Evolutionary conservation across 2,329 filamentous ascomycete species (phyloP).

Genomic region (Fusarium staphyleae): DNA sequence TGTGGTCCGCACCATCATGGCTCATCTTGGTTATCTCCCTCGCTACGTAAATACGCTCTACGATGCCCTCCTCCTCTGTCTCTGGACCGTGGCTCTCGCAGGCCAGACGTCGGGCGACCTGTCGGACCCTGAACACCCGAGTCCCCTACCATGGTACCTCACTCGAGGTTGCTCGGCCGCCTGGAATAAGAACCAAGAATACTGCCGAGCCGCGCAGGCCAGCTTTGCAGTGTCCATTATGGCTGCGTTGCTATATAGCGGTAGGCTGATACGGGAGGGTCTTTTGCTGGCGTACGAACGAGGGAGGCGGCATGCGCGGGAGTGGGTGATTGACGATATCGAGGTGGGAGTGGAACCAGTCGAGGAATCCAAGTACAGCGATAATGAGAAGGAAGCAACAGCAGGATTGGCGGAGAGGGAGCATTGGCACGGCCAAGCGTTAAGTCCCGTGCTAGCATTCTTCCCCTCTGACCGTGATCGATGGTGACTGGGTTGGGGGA

Average conservation of each 20-base stretch:
- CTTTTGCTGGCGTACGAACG: constrained; percentile 15
- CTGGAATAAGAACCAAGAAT: constrained; percentile 18
- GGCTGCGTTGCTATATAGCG: constrained; percentile 28
- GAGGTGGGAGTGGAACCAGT: constrained; percentile 2
- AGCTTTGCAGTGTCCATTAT: constrained; percentile 32
- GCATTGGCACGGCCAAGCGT: constrained; percentile 16
- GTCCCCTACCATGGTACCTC: constrained; percentile 41
- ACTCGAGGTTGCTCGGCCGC: constrained; percentile 29
- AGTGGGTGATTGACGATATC: background rate
- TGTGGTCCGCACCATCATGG: constrained; percentile 36
- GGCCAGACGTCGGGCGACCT: constrained; percentile 38
- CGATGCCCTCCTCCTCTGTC: constrained; percentile 38
- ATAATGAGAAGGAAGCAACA: background rate
- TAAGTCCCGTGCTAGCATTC: constrained; percentile 46
- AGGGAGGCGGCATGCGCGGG: constrained; percentile 8
- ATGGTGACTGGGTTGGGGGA: background rate
- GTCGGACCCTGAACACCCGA: constrained; percentile 36
- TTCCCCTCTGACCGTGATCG: constrained; percentile 32
- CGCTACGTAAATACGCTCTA: constrained; percentile 39
- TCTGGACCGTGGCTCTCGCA: constrained; percentile 41
- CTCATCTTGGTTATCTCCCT: constrained; percentile 34
- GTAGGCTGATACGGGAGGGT: constrained; percentile 21
- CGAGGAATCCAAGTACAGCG: constrained; percentile 11
- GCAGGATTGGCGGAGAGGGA: background rate
- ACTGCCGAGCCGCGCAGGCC: constrained; percentile 37